These are phyloP conservation scores for Ichthyophthirius multifiliis DNA, from an alignment of 169 alveolate species.

Conservation along the genomic window DNA sequence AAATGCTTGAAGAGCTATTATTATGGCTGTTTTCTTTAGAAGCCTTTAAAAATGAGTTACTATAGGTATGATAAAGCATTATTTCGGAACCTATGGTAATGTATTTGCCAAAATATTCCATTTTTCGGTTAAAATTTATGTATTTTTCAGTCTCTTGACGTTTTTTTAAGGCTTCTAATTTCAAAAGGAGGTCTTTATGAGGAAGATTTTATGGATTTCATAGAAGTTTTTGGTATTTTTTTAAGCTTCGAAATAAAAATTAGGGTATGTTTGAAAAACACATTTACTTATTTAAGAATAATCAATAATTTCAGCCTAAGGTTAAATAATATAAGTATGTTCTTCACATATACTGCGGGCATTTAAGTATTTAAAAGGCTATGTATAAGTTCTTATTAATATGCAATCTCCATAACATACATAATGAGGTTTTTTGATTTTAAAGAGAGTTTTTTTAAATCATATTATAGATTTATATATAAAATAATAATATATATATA, in stretches of 20 bases:
- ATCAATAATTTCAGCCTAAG: background rate
- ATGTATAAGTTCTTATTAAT: background rate
- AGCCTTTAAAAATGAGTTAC: background rate
- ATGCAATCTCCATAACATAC: conserved; percentile 7
- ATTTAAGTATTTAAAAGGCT: background rate
- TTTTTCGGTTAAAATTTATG: background rate
- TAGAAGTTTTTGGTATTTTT: background rate
- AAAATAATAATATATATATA: too few relatives aligned
- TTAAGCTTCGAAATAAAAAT: background rate
- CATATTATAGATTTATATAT: too few relatives aligned
- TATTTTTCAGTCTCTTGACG: background rate
- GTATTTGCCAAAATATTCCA: background rate
- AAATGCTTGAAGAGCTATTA: background rate
- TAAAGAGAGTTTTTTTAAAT: too few relatives aligned
- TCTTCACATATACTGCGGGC: background rate
- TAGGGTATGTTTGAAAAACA: background rate
- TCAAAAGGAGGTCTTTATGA: too few relatives aligned
- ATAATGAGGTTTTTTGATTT: too few relatives aligned
- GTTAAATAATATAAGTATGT: background rate
- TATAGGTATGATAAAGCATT: background rate
- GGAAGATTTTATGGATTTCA: too few relatives aligned
- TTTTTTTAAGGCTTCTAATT: background rate
- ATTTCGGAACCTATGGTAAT: conserved; percentile 5
- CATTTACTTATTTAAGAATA: background rate
- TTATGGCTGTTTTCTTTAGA: background rate